Percentiles rank a stretch among this genome's conserved stretches.
Conservation (phyloP, 768 basidiomycete species). For the Mycena belliarum region DNA sequence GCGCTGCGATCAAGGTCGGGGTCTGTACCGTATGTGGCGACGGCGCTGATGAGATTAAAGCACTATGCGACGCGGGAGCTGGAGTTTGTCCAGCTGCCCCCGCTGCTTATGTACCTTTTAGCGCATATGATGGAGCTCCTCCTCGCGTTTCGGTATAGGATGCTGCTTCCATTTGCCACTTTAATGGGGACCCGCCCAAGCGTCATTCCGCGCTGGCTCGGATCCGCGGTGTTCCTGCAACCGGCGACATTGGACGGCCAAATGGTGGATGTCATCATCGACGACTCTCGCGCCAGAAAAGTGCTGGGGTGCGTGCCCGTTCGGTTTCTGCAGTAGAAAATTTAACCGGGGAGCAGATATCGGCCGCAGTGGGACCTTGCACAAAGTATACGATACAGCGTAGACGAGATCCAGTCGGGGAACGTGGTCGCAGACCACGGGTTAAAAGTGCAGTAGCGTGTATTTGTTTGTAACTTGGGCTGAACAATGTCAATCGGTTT, state of each 20-base stretch:
- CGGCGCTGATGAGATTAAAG: conserved; percentile 14
- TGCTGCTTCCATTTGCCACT: conserved; percentile 24
- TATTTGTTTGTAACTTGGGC: neutral
- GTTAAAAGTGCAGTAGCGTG: conserved; percentile 8
- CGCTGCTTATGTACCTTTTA: conserved; percentile 30
- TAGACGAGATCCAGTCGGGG: conserved; percentile 34
- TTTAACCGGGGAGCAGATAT: conserved; percentile 22
- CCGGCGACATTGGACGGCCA: conserved; percentile 33
- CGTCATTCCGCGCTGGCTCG: conserved; percentile 33
- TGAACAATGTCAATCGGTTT: conserved; percentile 37
- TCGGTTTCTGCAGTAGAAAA: neutral
- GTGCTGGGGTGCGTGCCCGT: conserved; percentile 29
- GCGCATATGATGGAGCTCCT: conserved; percentile 34
- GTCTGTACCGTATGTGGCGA: neutral
- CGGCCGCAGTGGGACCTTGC: conserved; percentile 32
- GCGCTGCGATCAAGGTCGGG: conserved; percentile 34
- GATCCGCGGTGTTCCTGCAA: conserved; percentile 32
- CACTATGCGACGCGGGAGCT: conserved; percentile 31
- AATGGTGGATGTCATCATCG: conserved; percentile 30
- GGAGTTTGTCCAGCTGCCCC: conserved; percentile 29
- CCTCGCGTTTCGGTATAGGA: conserved; percentile 32
- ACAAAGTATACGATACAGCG: conserved; percentile 34
- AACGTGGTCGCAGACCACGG: conserved; percentile 26
- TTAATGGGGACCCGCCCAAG: conserved; percentile 22
- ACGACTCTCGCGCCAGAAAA: conserved; percentile 36